Evolutionary conservation across 164 flowering plant species (phyloP).

Genomic region (Berberis vulgaris): DNA sequence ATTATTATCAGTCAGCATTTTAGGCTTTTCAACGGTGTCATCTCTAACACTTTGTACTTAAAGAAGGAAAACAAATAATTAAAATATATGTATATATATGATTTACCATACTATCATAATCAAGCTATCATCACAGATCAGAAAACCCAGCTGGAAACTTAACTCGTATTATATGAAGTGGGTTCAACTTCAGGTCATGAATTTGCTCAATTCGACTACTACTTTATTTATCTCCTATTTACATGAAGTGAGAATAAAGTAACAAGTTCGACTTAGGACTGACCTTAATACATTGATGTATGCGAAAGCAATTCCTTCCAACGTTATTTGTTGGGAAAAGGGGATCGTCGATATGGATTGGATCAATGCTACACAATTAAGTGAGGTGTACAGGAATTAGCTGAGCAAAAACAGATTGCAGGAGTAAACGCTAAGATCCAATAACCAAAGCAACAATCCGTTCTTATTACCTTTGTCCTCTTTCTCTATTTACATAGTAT

Average conservation of each 20-base stretch:
- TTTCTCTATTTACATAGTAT: slow-evolving; percentile 70
- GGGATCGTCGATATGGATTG: slow-evolving; percentile 92
- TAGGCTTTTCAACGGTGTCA: background rate
- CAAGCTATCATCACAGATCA: background rate
- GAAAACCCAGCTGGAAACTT: background rate
- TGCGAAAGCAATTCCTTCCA: slow-evolving; percentile 92
- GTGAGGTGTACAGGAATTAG: background rate
- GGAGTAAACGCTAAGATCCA: background rate
- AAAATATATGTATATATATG: background rate
- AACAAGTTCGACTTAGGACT: slow-evolving; percentile 9
- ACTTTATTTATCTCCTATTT: background rate
- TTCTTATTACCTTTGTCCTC: slow-evolving; percentile 63
- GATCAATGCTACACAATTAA: slow-evolving; percentile 67
- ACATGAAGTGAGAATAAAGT: background rate
- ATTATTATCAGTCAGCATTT: background rate
- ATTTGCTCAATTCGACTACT: background rate
- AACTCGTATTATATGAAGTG: background rate
- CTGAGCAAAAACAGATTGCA: no score
- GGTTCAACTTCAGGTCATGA: background rate
- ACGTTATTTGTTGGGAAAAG: slow-evolving; percentile 86
- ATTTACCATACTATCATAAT: background rate
- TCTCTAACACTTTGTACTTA: background rate
- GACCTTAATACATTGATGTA: slow-evolving; percentile 98
- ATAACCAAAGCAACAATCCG: slow-evolving; percentile 1
- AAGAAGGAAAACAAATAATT: background rate